phyloP scores from a whole-genome alignment of 768 basidiomycete genomes.

The Dentipellis sp. region DNA sequence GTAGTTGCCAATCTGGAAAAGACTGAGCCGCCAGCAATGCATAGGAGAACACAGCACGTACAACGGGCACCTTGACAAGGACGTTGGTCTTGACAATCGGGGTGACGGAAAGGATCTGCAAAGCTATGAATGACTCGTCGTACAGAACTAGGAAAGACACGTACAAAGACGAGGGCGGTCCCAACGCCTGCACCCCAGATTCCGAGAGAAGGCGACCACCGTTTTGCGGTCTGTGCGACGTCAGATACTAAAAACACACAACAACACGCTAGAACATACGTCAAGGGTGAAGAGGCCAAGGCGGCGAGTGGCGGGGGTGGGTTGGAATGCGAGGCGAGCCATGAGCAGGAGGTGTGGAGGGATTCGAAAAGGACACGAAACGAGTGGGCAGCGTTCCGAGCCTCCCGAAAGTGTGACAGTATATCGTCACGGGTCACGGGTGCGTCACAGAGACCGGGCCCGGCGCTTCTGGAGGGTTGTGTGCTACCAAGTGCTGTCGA shows the following conservation, averaged over 20 bases:
- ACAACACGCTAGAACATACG: constrained; percentile 12
- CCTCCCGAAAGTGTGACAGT: background rate
- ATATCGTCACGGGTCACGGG: too few relatives aligned
- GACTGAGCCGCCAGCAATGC: background rate
- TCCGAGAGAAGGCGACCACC: constrained; percentile 51
- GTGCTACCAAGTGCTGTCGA: background rate
- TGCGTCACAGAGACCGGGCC: background rate
- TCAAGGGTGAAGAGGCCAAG: constrained; percentile 11
- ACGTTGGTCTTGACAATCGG: constrained; percentile 76
- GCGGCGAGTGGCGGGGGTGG: constrained; percentile 18
- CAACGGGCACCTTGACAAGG: constrained; percentile 64
- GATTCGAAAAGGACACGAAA: too few relatives aligned
- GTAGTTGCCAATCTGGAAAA: constrained; percentile 51
- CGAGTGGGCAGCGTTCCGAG: background rate
- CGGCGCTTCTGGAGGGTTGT: background rate
- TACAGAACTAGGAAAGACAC: constrained; percentile 15
- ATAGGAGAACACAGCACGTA: constrained; percentile 28
- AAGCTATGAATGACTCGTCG: background rate
- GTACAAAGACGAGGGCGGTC: constrained; percentile 57
- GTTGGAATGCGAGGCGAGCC: constrained; percentile 26
- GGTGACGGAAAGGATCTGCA: constrained; percentile 69
- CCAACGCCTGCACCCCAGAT: constrained; percentile 71
- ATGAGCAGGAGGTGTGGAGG: constrained; percentile 13
- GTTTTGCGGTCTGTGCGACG: constrained; percentile 21
- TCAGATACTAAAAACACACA: too few relatives aligned